These are phyloP conservation scores for Pleurotus citrinopileatus DNA, from an alignment of 768 basidiomycete species.

Conservation along the genomic window DNA sequence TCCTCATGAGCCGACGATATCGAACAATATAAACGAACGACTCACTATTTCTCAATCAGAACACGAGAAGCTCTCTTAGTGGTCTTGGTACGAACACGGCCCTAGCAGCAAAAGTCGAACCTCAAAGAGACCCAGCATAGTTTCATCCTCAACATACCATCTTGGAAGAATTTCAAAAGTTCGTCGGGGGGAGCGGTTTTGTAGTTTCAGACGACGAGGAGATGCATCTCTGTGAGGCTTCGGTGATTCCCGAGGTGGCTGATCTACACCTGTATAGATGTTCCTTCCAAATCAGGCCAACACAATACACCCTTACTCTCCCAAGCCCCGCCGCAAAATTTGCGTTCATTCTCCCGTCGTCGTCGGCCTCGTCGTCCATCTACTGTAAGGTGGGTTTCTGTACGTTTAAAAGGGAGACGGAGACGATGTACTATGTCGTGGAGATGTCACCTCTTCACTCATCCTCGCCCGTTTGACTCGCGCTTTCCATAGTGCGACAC, in stretches of 20 bases:
- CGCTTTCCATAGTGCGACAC: slow-evolving; percentile 80
- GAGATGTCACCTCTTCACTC: slow-evolving; percentile 18
- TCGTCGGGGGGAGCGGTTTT: slow-evolving; percentile 20
- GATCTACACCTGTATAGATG: slow-evolving; percentile 35
- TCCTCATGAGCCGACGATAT: not conserved
- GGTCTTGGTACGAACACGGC: slow-evolving; percentile 99
- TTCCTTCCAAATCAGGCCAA: slow-evolving; percentile 21
- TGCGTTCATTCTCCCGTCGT: slow-evolving; percentile 11
- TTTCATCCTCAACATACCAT: slow-evolving; percentile 44
- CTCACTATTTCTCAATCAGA: slow-evolving; percentile 99
- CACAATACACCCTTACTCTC: not conserved
- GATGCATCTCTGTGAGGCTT: not conserved
- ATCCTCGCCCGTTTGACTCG: slow-evolving; percentile 63
- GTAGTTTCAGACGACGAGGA: not conserved
- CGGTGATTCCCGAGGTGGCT: slow-evolving; percentile 43
- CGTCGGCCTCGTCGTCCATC: slow-evolving; percentile 20
- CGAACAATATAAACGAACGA: slow-evolving; percentile 14
- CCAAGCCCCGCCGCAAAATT: not conserved
- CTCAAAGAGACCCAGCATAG: slow-evolving; percentile 14
- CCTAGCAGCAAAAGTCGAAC: slow-evolving; percentile 52
- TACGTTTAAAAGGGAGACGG: slow-evolving; percentile 34
- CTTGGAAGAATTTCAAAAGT: slow-evolving; percentile 23
- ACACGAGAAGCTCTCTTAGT: slow-evolving; percentile 99
- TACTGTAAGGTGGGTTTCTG: slow-evolving; percentile 3
- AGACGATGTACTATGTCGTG: slow-evolving; percentile 34